Percentiles rank a stretch among this genome's conserved stretches.
Evolutionary conservation across 2,329 filamentous ascomycete species (phyloP).

Genomic region (Trichoderma koningii): DNA sequence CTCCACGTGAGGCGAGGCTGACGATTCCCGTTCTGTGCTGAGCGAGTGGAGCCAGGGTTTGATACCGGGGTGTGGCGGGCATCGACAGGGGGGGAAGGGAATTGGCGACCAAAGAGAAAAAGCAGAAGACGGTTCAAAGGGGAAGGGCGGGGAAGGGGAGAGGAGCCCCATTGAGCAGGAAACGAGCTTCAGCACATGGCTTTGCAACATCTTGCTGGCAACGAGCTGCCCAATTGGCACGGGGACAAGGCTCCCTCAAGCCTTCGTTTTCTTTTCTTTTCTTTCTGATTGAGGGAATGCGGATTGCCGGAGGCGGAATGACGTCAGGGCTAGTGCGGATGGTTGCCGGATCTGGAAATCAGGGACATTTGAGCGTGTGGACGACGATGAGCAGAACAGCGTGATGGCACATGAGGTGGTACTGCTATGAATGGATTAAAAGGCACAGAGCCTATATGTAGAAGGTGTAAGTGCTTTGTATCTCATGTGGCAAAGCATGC

Average conservation of each 20-base stretch:
- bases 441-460: no score
- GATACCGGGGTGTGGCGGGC: slow-evolving; percentile 1
- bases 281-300: background rate
- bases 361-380: slow-evolving; percentile 7
- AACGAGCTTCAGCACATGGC: background rate
- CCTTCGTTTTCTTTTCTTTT: background rate
- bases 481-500: no score
- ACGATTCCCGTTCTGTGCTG: slow-evolving; percentile 27
- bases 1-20: slow-evolving; percentile 40
- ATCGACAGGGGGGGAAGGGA: background rate
- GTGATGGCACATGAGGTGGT: background rate
- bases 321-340: slow-evolving; percentile 24
- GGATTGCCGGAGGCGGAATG: slow-evolving; percentile 13
- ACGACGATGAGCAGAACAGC: background rate
- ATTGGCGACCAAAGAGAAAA: background rate
- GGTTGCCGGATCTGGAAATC: slow-evolving; percentile 17
- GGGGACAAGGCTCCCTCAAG: background rate
- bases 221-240: background rate
- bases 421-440: background rate
- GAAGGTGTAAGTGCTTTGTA: no score
- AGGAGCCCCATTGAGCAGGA: background rate
- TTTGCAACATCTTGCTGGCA: background rate
- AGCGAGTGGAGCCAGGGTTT: slow-evolving; percentile 10
- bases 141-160: no score
- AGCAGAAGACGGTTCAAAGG: background rate